Evolutionary conservation across 805 yeast genomes (phyloP).

Genomic region (Yarrowia sp.): DNA sequence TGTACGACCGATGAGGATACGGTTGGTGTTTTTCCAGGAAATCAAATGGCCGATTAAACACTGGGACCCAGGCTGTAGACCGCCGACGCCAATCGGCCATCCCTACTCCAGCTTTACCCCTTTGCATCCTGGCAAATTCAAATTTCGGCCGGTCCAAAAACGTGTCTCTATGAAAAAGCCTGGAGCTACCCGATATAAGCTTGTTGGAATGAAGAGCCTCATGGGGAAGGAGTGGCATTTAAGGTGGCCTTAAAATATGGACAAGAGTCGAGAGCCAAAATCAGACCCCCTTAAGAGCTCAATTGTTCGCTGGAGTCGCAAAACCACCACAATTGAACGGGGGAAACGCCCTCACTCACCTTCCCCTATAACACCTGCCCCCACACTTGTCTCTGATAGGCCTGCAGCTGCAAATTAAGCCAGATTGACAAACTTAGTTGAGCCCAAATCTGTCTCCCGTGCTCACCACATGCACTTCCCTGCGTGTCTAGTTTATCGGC

Average conservation of each 20-base stretch:
- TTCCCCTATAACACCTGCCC: conserved; percentile 11
- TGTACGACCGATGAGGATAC: conserved; percentile 1
- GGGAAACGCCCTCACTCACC: neutral
- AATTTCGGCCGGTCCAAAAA: conserved; percentile 11
- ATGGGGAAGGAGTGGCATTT: too few species aligned
- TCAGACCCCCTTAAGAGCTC: too few species aligned
- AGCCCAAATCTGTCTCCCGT: conserved; percentile 19
- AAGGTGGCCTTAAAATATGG: too few species aligned
- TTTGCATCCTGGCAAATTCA: neutral
- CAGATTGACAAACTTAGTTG: conserved; percentile 6
- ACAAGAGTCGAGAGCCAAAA: too few species aligned
- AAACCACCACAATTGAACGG: too few species aligned
- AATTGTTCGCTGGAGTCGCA: too few species aligned
- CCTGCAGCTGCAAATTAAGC: conserved; percentile 4
- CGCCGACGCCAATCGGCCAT: neutral
- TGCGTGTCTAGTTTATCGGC: conserved; percentile 32
- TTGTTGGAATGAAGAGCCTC: conserved; percentile 11
- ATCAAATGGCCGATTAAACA: neutral
- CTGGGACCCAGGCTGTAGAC: neutral
- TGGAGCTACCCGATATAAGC: conserved; percentile 18
- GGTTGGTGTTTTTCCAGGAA: neutral
- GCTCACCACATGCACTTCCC: conserved; percentile 34
- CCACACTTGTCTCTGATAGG: conserved; percentile 24
- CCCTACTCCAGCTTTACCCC: neutral
- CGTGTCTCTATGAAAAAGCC: neutral